These are phyloP conservation scores for Exophiala xenobiotica DNA, from an alignment of 2,329 filamentous ascomycete species.

Conservation along the genomic window DNA sequence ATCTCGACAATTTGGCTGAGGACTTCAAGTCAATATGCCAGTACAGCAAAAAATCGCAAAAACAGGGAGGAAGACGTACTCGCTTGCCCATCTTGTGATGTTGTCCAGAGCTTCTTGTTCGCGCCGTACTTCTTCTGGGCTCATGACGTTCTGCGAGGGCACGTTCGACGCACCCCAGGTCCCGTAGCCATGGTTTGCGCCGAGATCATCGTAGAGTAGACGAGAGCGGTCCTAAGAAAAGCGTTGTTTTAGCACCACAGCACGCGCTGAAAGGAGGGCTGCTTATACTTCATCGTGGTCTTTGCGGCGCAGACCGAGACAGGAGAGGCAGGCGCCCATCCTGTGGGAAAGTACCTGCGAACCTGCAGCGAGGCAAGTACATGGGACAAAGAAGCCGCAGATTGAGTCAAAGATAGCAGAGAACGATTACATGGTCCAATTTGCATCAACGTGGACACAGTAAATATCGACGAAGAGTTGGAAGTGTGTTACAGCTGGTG, in stretches of 20 bases:
- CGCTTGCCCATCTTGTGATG: constrained; percentile 31
- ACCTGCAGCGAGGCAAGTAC: too few relatives aligned
- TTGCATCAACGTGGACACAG: too few relatives aligned
- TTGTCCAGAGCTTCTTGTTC: constrained; percentile 30
- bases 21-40: background rate
- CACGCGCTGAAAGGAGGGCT: background rate
- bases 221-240: constrained; percentile 23
- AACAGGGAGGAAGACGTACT: constrained; percentile 13
- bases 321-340: constrained; percentile 33
- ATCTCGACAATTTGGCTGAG: constrained; percentile 31
- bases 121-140: constrained; percentile 28
- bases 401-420: too few relatives aligned
- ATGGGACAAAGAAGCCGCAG: too few relatives aligned
- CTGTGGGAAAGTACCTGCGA: too few relatives aligned
- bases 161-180: constrained; percentile 24
- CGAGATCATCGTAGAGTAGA: constrained; percentile 30
- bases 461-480: too few relatives aligned
- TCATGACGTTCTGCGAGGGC: constrained; percentile 23
- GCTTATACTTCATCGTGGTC: constrained; percentile 23
- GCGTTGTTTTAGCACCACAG: too few relatives aligned
- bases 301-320: constrained; percentile 26
- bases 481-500: too few relatives aligned
- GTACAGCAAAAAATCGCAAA: background rate
- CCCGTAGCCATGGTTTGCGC: constrained; percentile 25
- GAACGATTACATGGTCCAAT: too few relatives aligned